phyloP scores from a whole-genome alignment of 345 rosid species.

The Gossypium arboreum region DNA sequence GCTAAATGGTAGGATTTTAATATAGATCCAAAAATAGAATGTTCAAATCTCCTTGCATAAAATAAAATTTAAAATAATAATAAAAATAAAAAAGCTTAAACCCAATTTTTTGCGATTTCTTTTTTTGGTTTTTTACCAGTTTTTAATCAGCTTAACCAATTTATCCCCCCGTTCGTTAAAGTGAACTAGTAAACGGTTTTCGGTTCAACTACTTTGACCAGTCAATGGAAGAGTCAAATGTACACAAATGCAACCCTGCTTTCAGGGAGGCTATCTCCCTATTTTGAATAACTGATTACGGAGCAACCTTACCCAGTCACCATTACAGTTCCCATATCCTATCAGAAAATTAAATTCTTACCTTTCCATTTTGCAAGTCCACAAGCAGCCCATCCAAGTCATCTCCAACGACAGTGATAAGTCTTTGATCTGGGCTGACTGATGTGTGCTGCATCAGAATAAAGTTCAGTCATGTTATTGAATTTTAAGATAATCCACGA shows the following conservation, averaged over 20 bases:
- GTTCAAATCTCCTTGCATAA: background rate
- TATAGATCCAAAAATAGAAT: background rate
- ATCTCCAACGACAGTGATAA: conserved; percentile 50
- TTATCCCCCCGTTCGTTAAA: background rate
- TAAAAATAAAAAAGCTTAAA: background rate
- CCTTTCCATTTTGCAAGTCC: conserved; percentile 56
- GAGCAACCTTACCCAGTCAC: background rate
- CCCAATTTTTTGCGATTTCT: background rate
- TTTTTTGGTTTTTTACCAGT: background rate
- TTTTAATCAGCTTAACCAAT: background rate
- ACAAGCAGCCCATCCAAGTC: conserved; percentile 50
- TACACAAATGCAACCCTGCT: background rate
- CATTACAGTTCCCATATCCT: background rate
- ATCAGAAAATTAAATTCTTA: conserved; percentile 12
- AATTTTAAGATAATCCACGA: background rate
- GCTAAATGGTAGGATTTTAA: background rate
- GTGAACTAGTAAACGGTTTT: too few relatives aligned
- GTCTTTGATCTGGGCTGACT: conserved; percentile 48
- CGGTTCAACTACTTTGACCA: background rate
- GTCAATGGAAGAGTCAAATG: background rate
- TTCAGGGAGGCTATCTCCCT: background rate
- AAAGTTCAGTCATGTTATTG: conserved; percentile 1
- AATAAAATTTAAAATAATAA: background rate
- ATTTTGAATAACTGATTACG: background rate
- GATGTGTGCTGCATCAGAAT: conserved; percentile 54